phyloP scores from a whole-genome alignment of 345 rosid genomes.

The Rhizophora apiculata region DNA sequence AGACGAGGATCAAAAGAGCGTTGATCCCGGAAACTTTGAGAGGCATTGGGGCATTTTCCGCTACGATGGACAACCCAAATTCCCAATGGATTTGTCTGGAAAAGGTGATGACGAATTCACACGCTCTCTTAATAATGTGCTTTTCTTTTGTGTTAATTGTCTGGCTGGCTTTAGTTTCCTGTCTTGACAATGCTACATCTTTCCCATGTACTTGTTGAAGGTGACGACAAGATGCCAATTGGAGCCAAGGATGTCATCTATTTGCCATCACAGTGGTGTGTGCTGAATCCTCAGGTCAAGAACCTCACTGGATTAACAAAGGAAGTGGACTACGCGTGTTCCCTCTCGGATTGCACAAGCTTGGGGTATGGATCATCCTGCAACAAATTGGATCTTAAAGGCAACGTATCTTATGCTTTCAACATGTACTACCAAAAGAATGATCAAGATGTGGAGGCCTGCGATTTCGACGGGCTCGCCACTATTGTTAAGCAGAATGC shows the following conservation, averaged over 20 bases:
- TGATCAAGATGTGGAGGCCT: constrained; percentile 53
- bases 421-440: constrained; percentile 64
- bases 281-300: constrained; percentile 26
- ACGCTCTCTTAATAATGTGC: too few species aligned
- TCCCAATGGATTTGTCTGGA: constrained; percentile 62
- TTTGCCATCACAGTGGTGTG: constrained; percentile 60
- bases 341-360: constrained; percentile 52
- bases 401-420: constrained; percentile 63
- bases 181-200: too few species aligned
- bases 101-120: constrained; percentile 20
- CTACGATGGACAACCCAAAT: constrained; percentile 74
- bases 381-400: constrained; percentile 21
- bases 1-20: constrained; percentile 76
- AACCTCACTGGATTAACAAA: constrained; percentile 9
- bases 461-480: constrained; percentile 64
- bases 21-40: constrained; percentile 70
- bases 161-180: too few species aligned
- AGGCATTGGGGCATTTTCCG: constrained; percentile 88
- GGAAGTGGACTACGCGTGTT: constrained; percentile 51
- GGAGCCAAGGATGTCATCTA: constrained; percentile 66
- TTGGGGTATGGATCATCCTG: constrained; percentile 44
- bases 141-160: too few species aligned
- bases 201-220: constrained; percentile 5
- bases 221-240: constrained; percentile 41
- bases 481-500: constrained; percentile 41